Percentiles rank a stretch among this genome's conserved stretches.
Conservation (phyloP, 495 filamentous ascomycete genomes). For the Neurospora tetraspora region DNA sequence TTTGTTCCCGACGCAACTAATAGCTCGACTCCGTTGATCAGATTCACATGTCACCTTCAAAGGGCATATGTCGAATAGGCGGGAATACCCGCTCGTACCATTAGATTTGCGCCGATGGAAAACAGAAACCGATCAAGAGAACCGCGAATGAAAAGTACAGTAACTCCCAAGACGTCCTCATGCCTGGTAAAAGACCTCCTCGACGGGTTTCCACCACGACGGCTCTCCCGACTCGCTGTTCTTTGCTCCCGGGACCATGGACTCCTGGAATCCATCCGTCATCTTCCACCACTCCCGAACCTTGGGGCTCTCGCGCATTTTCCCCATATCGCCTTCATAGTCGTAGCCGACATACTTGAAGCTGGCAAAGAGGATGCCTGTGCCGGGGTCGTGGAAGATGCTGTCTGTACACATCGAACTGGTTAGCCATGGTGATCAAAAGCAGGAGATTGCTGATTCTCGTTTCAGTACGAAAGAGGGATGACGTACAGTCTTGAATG, state of each 20-base stretch:
- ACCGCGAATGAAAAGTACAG: background rate
- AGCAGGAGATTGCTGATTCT: background rate
- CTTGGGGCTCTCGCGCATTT: slow-evolving; percentile 57
- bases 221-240: slow-evolving; percentile 50
- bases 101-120: background rate
- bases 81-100: background rate
- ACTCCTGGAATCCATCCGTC: slow-evolving; percentile 62
- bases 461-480: background rate
- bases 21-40: background rate
- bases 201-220: slow-evolving; percentile 60
- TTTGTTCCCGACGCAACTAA: background rate
- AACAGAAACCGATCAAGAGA: background rate
- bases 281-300: slow-evolving; percentile 71
- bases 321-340: slow-evolving; percentile 60
- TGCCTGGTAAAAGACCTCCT: slow-evolving; percentile 60
- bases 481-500: slow-evolving; percentile 55
- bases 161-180: slow-evolving; percentile 19
- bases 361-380: slow-evolving; percentile 54
- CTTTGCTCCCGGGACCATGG: slow-evolving; percentile 51
- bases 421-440: background rate
- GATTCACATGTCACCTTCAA: background rate
- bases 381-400: slow-evolving; percentile 57
- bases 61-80: background rate
- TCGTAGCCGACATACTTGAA: slow-evolving; percentile 68
- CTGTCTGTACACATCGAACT: slow-evolving; percentile 40